Evolutionary conservation across 148 eudicot species (phyloP).

Genomic region (Rhododendron ovatum): DNA sequence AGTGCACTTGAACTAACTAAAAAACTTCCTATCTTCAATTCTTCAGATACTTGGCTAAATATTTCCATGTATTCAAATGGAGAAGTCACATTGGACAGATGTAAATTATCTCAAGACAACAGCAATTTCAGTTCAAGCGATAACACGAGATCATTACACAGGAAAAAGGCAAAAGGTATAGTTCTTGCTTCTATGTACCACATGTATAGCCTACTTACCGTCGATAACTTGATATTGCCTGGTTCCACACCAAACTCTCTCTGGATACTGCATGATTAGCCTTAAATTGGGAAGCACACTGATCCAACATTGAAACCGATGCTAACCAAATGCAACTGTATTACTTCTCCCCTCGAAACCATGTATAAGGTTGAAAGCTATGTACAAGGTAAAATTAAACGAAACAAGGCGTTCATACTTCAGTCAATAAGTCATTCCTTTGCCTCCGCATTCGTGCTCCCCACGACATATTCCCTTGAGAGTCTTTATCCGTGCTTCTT

Average conservation of each 20-base stretch:
- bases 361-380: not conserved
- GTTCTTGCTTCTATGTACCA: not conserved
- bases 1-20: not conserved
- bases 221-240: not conserved
- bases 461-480: conserved; percentile 58
- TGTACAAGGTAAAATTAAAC: conserved; percentile 1
- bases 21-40: not conserved
- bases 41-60: not conserved
- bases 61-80: not conserved
- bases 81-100: not conserved
- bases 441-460: conserved; percentile 79
- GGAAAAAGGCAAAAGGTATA: not conserved
- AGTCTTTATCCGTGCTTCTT: conserved; percentile 59
- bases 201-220: not conserved
- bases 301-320: not conserved
- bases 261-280: not conserved
- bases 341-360: not conserved
- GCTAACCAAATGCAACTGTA: not conserved
- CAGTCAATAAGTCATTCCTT: conserved; percentile 30
- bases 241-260: not conserved
- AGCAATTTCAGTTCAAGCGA: not conserved
- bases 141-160: not conserved
- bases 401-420: not conserved
- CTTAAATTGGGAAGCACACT: not conserved
- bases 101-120: not conserved